Conservation (phyloP, 257 asterid genomes). For the Cruciata laevipes region DNA sequence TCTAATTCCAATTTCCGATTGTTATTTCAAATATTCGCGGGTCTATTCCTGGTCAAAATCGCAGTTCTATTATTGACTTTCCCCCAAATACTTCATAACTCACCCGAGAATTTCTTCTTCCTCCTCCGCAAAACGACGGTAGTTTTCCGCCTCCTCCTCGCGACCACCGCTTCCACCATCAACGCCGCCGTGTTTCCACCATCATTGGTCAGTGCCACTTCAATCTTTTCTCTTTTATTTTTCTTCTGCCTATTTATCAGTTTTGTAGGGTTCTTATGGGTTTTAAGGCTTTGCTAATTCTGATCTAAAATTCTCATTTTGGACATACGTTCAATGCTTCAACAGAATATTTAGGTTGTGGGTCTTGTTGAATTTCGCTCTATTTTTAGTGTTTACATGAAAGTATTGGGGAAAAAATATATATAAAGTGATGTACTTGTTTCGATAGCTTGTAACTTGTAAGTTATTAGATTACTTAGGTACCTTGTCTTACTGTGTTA, state of each 20-base stretch:
- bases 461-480: too few relatives aligned
- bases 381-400: too few relatives aligned
- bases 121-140: not conserved
- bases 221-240: not conserved
- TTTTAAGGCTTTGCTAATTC: not conserved
- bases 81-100: too few relatives aligned
- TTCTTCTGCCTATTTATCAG: not conserved
- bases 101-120: too few relatives aligned
- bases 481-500: too few relatives aligned
- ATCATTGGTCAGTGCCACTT: not conserved
- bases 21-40: not conserved
- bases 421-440: too few relatives aligned
- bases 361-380: not conserved
- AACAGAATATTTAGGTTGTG: too few relatives aligned
- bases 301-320: not conserved
- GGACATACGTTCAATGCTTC: not conserved
- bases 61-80: too few relatives aligned
- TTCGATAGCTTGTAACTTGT: too few relatives aligned
- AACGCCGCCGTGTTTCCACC: not conserved
- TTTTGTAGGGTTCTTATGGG: too few relatives aligned
- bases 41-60: too few relatives aligned
- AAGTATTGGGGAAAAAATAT: too few relatives aligned
- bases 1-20: not conserved
- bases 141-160: not conserved
- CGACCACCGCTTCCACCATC: not conserved